phyloP scores from a whole-genome alignment of 768 basidiomycete genomes.

The Boletus rubropictus region DNA sequence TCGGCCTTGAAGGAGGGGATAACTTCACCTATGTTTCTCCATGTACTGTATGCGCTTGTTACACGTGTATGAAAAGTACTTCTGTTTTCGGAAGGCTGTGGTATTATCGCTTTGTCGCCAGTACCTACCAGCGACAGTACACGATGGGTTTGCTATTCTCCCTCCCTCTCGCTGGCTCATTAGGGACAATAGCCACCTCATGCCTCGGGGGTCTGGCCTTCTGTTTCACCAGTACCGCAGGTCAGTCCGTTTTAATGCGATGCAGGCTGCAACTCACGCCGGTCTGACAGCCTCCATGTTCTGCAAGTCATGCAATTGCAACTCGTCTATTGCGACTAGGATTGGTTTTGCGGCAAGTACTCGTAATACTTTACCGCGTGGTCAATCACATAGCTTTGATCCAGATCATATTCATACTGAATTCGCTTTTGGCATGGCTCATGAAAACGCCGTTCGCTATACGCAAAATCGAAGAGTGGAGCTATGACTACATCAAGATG shows the following conservation, averaged over 20 bases:
- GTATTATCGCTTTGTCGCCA: too few relatives aligned
- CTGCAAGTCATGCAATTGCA: conserved; percentile 98
- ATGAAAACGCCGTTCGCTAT: conserved; percentile 91
- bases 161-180: conserved; percentile 60
- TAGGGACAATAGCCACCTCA: conserved; percentile 73
- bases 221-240: conserved; percentile 82
- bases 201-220: conserved; percentile 80
- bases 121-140: not conserved
- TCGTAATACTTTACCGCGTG: not conserved
- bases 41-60: not conserved
- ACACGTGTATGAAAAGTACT: not conserved
- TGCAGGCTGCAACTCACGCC: conserved; percentile 3
- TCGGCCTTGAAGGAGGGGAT: not conserved
- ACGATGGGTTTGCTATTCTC: conserved; percentile 72
- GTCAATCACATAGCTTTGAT: not conserved
- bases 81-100: conserved; percentile 1
- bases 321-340: conserved; percentile 95
- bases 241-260: conserved; percentile 35
- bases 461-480: conserved; percentile 83
- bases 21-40: not conserved
- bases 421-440: conserved; percentile 94
- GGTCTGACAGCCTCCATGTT: conserved; percentile 75
- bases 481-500: conserved; percentile 98
- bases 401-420: conserved; percentile 90
- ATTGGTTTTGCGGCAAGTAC: conserved; percentile 83